phyloP scores from a whole-genome alignment of 768 basidiomycete species.

The Trametes sanguinea region DNA sequence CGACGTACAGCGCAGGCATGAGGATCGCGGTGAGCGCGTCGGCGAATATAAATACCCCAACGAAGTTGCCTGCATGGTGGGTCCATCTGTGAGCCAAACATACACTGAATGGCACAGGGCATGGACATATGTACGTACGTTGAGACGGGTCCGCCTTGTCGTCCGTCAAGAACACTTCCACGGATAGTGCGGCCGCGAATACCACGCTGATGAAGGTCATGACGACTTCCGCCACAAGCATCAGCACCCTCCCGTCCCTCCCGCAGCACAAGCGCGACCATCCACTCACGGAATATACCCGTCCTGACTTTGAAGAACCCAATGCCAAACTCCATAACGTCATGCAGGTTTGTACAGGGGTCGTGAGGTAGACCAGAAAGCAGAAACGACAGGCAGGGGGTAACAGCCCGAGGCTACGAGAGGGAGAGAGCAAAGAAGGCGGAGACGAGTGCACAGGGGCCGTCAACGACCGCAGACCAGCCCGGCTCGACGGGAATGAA shows the following conservation, averaged over 20 bases:
- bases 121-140: not conserved
- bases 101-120: no score
- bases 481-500: not conserved
- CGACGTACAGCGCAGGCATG: constrained; percentile 44
- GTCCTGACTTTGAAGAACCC: constrained; percentile 31
- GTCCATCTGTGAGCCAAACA: no score
- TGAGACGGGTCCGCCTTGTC: constrained; percentile 44
- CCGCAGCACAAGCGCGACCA: not conserved
- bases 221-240: constrained; percentile 36
- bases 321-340: constrained; percentile 27
- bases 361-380: not conserved
- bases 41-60: constrained; percentile 43
- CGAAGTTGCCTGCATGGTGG: constrained; percentile 41
- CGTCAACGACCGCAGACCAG: not conserved
- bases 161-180: constrained; percentile 51
- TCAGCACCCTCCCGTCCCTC: not conserved
- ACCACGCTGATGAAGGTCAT: constrained; percentile 47
- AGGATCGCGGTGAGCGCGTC: constrained; percentile 22
- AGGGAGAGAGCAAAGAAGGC: not conserved
- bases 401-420: constrained; percentile 2
- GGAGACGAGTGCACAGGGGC: not conserved
- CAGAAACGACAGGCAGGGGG: not conserved
- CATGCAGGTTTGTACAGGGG: not conserved
- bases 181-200: constrained; percentile 50
- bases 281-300: constrained; percentile 29